These are phyloP conservation scores for Solanum peruvianum DNA, from an alignment of 257 asterid species.

Conservation along the genomic window DNA sequence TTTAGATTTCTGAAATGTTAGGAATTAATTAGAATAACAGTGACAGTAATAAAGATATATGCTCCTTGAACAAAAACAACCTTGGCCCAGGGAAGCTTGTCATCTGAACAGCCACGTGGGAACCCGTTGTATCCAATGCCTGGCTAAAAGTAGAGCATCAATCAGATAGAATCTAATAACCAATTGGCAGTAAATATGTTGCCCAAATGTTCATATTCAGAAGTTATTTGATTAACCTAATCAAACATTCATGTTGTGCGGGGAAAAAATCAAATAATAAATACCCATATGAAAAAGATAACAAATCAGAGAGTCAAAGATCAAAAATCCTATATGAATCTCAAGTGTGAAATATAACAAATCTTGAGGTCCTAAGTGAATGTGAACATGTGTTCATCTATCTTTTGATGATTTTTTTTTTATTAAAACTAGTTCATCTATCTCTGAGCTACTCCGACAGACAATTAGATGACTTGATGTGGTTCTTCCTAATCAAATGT, in stretches of 20 bases:
- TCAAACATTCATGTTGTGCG: background rate
- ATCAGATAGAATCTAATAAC: conserved; percentile 2
- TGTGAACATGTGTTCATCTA: background rate
- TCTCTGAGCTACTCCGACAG: background rate
- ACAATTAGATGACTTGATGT: background rate
- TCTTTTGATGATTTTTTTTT: background rate
- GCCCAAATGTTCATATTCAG: background rate
- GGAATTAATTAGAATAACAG: conserved; percentile 7
- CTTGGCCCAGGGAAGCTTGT: conserved; percentile 95
- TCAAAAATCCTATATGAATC: background rate
- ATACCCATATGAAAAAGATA: background rate
- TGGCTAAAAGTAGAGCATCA: conserved; percentile 6
- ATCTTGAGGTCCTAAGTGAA: background rate
- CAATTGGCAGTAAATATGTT: background rate
- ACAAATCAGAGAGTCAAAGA: background rate
- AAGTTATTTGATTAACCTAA: background rate
- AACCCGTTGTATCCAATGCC: conserved; percentile 97
- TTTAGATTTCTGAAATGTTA: conserved; percentile 66
- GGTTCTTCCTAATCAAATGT: background rate
- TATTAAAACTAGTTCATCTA: background rate
- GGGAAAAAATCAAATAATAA: background rate
- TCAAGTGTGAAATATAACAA: background rate
- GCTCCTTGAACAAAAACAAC: conserved; percentile 17
- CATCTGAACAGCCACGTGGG: conserved; percentile 94
- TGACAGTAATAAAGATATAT: background rate